phyloP scores from a whole-genome alignment of 1,139 yeast genomes.

The Hansenula anomala region DNA sequence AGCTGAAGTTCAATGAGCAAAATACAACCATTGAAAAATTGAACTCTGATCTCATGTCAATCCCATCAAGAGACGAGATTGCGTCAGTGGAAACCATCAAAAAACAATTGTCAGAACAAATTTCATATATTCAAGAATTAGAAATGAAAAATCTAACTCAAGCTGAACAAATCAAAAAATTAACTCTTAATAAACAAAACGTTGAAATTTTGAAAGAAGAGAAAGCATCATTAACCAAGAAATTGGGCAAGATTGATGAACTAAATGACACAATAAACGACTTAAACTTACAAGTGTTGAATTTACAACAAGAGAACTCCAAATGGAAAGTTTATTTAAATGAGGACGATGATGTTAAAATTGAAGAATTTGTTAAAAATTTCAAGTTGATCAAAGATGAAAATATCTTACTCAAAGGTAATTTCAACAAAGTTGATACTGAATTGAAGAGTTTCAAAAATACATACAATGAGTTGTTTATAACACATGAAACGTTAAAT shows the following conservation, averaged over 20 bases:
- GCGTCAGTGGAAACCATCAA: conserved; percentile 35
- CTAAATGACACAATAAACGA: conserved; percentile 45
- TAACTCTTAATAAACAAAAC: conserved; percentile 37
- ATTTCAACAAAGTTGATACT: conserved; percentile 27
- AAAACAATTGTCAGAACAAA: conserved; percentile 51
- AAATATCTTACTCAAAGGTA: conserved; percentile 35
- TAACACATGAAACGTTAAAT: conserved; percentile 30
- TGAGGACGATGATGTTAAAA: conserved; percentile 24
- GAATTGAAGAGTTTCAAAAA: conserved; percentile 25
- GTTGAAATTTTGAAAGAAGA: conserved; percentile 51
- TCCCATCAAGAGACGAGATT: conserved; percentile 9
- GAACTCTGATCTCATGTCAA: conserved; percentile 25
- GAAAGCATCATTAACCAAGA: conserved; percentile 36
- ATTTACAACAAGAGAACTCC: conserved; percentile 32
- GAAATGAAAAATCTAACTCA: conserved; percentile 48
- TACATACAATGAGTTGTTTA: conserved; percentile 30
- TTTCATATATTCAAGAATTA: conserved; percentile 50
- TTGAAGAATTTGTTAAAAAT: conserved; percentile 32
- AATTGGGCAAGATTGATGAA: conserved; percentile 37
- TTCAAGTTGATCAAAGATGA: conserved; percentile 34
- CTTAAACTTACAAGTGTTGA: conserved; percentile 48
- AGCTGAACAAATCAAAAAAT: conserved; percentile 38
- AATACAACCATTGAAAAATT: conserved; percentile 30
- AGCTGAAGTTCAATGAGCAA: conserved; percentile 19
- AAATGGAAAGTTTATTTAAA: conserved; percentile 24